Conservation (phyloP, 1,284 basidiomycete species). For the Phylloboletellus chloephorus region DNA sequence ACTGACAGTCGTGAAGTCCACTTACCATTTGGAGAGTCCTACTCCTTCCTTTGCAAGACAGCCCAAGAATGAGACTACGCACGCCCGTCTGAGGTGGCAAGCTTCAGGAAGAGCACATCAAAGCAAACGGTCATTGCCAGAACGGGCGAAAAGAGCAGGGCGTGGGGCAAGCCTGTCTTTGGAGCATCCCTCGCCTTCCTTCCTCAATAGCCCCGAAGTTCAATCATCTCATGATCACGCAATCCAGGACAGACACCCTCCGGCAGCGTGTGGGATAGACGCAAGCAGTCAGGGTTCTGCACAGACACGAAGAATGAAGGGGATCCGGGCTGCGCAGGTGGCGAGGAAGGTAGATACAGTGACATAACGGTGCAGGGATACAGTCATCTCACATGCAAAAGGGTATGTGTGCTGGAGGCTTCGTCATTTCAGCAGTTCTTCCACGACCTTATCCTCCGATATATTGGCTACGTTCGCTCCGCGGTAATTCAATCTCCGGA, state of each 20-base stretch:
- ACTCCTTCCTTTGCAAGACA: not conserved
- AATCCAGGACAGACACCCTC: conserved; percentile 2
- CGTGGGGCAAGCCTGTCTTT: not conserved
- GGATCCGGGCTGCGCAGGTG: conserved; percentile 12
- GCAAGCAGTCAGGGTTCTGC: conserved; percentile 7
- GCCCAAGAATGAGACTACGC: too few species aligned
- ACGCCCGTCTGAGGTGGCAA: conserved; percentile 1
- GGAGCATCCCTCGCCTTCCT: not conserved
- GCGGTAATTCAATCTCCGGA: conserved; percentile 88
- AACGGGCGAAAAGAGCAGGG: conserved; percentile 1
- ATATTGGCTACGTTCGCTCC: conserved; percentile 63
- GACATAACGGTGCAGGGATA: conserved; percentile 25
- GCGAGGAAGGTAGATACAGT: conserved; percentile 24
- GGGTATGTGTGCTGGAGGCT: conserved; percentile 22
- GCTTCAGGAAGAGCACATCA: not conserved
- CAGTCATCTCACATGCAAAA: conserved; percentile 22
- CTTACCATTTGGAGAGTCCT: conserved; percentile 12
- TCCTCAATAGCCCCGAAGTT: too few species aligned
- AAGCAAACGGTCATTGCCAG: not conserved
- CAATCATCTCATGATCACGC: too few species aligned
- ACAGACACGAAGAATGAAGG: conserved; percentile 11
- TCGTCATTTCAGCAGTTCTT: conserved; percentile 49
- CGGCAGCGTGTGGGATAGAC: conserved; percentile 3
- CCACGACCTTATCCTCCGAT: conserved; percentile 54
- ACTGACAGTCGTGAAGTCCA: conserved; percentile 7